Evolutionary conservation across 1,139 yeast species (phyloP), one percentile per base, ranked within the genome.

Genomic region (Taphrina deformans): DNA sequence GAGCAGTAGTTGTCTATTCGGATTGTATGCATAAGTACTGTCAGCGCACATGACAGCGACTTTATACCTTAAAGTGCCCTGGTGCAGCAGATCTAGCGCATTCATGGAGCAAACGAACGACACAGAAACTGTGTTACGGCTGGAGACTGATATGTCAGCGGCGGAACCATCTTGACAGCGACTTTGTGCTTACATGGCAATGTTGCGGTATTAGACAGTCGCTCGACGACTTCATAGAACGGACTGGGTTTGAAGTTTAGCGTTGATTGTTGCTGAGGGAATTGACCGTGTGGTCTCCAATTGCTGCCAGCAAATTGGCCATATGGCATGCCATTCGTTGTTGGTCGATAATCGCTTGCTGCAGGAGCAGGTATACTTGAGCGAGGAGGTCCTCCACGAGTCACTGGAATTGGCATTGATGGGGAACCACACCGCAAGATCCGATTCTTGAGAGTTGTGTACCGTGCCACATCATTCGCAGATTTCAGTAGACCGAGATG

Each of bases 161-260:
- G 12, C 3, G 29, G 9, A 9, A 18, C 26, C 10, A n/a, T n/a
- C n/a, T n/a, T 9, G 12, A 12, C 55, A 7, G 44, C 1, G 12
- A 7, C 35, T 12, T 3, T 18, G 24, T 31, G 26, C 63, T 16
- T 18, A 59, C 63, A 27, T 14, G 56, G 55, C 24, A 51, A 24
- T 7, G 48, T 35, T 12, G 63, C 63, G 3, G 31, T 18, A 10
- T 67, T 65, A 26, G 70, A 68, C 26, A 75, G 65, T 24, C 62
- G 67, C 46, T 64, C 53, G 3, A 65, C 64, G 7, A 74, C 62
- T 9, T 53, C 56, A 62, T 73, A 76, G 61, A 76, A 76, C 3
- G 79, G 77, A 45, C 75, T 71, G 16, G 69, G 66, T 40, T 66
- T 67, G 66, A 75, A 75, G 23, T 51, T 50, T 24, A 65, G 27